Evolutionary conservation across 129 eudicot species (phyloP), one percentile per base, ranked within the genome.

Genomic region (Gnaphalium uliginosum): DNA sequence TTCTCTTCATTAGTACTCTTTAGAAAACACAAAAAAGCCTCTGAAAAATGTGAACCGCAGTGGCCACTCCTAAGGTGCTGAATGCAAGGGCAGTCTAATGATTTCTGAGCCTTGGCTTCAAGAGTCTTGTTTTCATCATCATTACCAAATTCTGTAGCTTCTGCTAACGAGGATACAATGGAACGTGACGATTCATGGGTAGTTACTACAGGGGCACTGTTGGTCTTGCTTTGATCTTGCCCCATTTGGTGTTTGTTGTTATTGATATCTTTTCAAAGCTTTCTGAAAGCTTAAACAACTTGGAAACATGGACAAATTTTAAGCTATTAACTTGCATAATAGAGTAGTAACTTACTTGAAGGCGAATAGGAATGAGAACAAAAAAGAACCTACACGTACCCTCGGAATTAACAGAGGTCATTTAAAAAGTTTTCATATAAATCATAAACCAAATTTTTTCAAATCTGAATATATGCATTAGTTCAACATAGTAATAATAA

Each of bases 81-180:
- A 59, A 93, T 84, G 71, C 98, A 88, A 14, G 98, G 96, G 85
- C 98, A 93, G 50, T 93, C 97, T 70, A 93, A 68, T n/a, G 98
- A 93, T 77, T 82, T 90, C 63, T 85, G 88, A 53, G 96, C 98
- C 76, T 85, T 85, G 10, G 64, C 90, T 63, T 90, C 98, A 7
- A 83, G 70, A 69, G 96, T 86, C 75, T 61, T 84, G 61, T 72
- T 79, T 23, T 83, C 87, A 57, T 81, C 89, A 33, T 84, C 87
- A 3, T 83, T 76, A 11, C 98, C 98, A 70, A 71, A 92, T 72
- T 89, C 89, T n/a, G 90, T 84, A 18, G 98, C 98, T 88, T 89
- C 98, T 74, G 86, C 82, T 69, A 91, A 74, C 32, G 89, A 70
- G 25, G 95, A 91, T 48, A 82, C 96, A 81, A 91, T 85, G 48